Evolutionary conservation across 495 filamentous ascomycete genomes (phyloP).

Genomic region (Chaetomium fimeti): DNA sequence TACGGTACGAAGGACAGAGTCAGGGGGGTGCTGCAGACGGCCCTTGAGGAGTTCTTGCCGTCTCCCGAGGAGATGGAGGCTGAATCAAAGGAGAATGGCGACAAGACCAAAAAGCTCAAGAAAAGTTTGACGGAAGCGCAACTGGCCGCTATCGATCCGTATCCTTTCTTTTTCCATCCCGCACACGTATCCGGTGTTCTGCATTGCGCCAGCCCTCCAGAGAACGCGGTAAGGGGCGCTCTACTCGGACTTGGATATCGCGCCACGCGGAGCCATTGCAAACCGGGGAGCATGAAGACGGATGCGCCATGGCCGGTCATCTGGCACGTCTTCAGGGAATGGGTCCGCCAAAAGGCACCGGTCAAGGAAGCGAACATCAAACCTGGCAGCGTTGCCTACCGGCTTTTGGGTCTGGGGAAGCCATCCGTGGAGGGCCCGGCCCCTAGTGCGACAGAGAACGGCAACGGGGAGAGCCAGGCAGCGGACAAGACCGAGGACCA

Average conservation of each 20-base stretch:
- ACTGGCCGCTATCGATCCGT: conserved; percentile 59
- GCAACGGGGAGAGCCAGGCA: conserved; percentile 3
- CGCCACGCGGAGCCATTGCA: conserved; percentile 79
- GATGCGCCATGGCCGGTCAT: conserved; percentile 84
- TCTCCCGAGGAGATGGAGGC: conserved; percentile 33
- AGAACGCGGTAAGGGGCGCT: conserved; percentile 73
- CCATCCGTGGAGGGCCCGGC: conserved; percentile 25
- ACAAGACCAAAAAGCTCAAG: conserved; percentile 29
- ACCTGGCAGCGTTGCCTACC: conserved; percentile 64
- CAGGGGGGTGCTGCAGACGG: conserved; percentile 86
- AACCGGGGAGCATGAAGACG: conserved; percentile 84
- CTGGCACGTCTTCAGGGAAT: conserved; percentile 94
- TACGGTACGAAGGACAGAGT: conserved; percentile 80
- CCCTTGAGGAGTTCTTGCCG: conserved; percentile 66
- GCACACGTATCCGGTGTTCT: conserved; percentile 67
- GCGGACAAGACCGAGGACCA: neutral
- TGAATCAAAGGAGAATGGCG: conserved; percentile 18
- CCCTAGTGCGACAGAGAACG: neutral
- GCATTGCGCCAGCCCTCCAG: conserved; percentile 70
- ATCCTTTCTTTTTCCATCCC: conserved; percentile 87
- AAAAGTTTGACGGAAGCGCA: conserved; percentile 46
- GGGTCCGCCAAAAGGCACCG: conserved; percentile 73
- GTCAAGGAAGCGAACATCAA: conserved; percentile 68
- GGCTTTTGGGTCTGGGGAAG: conserved; percentile 49
- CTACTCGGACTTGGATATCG: conserved; percentile 75